Conservation (phyloP, 2,329 filamentous ascomycete genomes). For the Lojkania enalia region DNA sequence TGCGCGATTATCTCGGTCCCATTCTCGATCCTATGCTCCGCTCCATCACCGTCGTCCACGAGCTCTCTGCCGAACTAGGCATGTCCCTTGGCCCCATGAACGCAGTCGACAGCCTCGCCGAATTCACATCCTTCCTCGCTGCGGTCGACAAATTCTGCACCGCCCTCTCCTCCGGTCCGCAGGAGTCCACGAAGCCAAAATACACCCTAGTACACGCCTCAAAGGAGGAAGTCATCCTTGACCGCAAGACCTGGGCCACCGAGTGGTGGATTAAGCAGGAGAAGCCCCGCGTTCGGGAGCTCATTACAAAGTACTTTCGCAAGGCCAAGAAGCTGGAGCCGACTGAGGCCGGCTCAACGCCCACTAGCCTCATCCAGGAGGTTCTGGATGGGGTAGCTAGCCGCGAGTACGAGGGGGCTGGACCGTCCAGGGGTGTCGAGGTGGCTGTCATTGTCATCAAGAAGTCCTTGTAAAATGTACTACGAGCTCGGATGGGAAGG, state of each 20-base stretch:
- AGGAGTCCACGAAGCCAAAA: slow-evolving; percentile 37
- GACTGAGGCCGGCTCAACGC: slow-evolving; percentile 41
- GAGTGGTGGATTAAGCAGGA: slow-evolving; percentile 70
- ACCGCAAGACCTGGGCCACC: slow-evolving; percentile 58
- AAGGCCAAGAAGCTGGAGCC: slow-evolving; percentile 49
- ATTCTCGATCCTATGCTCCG: slow-evolving; percentile 64
- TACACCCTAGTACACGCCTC: slow-evolving; percentile 56
- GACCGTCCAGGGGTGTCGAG: slow-evolving; percentile 51
- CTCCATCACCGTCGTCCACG: slow-evolving; percentile 61
- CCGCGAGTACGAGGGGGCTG: slow-evolving; percentile 50
- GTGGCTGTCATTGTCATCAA: slow-evolving; percentile 53
- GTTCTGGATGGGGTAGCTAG: slow-evolving; percentile 62
- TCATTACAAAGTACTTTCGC: slow-evolving; percentile 50
- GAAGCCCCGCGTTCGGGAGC: slow-evolving; percentile 60
- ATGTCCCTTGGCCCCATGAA: slow-evolving; percentile 58
- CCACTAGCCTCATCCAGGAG: slow-evolving; percentile 61
- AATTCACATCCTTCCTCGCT: slow-evolving; percentile 55
- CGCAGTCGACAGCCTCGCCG: slow-evolving; percentile 57
- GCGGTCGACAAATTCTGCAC: slow-evolving; percentile 35
- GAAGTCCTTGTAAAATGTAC: slow-evolving; percentile 14
- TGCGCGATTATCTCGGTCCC: slow-evolving; percentile 62
- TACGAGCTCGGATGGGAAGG: background rate
- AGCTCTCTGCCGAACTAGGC: slow-evolving; percentile 60
- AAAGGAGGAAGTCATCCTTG: slow-evolving; percentile 55
- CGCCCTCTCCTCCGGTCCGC: slow-evolving; percentile 32